Evolutionary conservation across 129 eudicot species (phyloP), one percentile per base, ranked within the genome.

Genomic region (Helianthus tuberosus): DNA sequence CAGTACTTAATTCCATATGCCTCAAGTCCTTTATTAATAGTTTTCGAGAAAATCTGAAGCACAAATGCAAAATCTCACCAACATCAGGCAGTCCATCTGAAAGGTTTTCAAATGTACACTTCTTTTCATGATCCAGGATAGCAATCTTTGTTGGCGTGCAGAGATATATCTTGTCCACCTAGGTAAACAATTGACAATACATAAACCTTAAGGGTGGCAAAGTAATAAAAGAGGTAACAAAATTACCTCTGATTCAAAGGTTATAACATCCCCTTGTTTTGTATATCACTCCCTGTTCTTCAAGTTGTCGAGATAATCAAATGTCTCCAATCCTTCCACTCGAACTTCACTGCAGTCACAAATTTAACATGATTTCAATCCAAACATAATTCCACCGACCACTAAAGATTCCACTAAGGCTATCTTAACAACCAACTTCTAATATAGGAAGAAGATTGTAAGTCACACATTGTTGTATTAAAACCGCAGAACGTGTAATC

Each of bases 31-130:
- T 49, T 49, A 49, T 49, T 11, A 2, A 50, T 12, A 13, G 54
- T 50, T 50, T 4, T 50, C 54, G 55, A 50, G 55, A 14, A 50
- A 12, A 50, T 50, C 17, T 50, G n/a, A 50, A 50, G 15, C 55
- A 12, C 17, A 50, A 50, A 50, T 50, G 55, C 6, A 14, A 50
- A 50, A 50, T 50, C 55, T 50, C 55, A 50, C 98, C 96, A 65
- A 96, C 96, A 88, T 93, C 98, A n/a, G 96, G 91, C 63, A 93
- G 91, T 68, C 96, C 98, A 51, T 90, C 85, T 81, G 55, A 20
- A 86, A 20, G 23, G 23, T 20, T 20, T 20, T 20, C 92, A 83
- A 90, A 80, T 55, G 89, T 88, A 67, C 92, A 82, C 73, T 90
- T 93, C 89, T 87, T 93, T 63, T 88, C 85, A 79, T 90, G 92